Evolutionary conservation across 2,329 filamentous ascomycete species (phyloP).

Genomic region (Stachybotrys echinatus): DNA sequence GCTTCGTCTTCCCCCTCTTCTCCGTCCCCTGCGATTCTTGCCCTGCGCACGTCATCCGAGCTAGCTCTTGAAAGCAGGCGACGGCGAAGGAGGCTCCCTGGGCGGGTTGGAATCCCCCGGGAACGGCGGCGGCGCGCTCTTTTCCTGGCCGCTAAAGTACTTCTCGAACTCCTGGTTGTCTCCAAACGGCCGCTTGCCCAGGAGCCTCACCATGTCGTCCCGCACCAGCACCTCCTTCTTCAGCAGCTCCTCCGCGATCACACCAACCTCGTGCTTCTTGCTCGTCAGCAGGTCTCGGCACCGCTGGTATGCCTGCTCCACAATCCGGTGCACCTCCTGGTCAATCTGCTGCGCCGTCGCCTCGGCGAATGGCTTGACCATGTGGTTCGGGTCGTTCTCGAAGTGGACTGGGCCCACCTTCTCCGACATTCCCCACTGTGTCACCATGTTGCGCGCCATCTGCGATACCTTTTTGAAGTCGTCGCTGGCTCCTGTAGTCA

Average conservation of each 20-base stretch:
- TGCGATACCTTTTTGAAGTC: constrained; percentile 98
- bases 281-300: constrained; percentile 77
- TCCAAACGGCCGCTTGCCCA: constrained; percentile 79
- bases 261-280: constrained; percentile 82
- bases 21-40: constrained; percentile 11
- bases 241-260: constrained; percentile 89
- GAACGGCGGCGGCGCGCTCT: constrained; percentile 54
- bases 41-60: no score
- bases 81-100: constrained; percentile 28
- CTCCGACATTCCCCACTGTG: constrained; percentile 97
- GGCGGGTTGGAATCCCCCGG: constrained; percentile 37
- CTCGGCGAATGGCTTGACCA: constrained; percentile 95
- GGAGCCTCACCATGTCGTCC: constrained; percentile 85
- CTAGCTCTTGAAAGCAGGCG: constrained; percentile 32
- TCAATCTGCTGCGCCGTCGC: constrained; percentile 91
- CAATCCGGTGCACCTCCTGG: constrained; percentile 81
- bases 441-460: constrained; percentile 97
- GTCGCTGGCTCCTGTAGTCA: constrained; percentile 90
- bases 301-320: constrained; percentile 88
- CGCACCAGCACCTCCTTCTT: constrained; percentile 85
- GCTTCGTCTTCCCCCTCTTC: not conserved
- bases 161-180: constrained; percentile 80
- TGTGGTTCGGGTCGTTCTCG: constrained; percentile 72
- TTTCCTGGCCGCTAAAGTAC: constrained; percentile 68
- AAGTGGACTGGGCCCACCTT: constrained; percentile 93